Base-by-base conservation (phyloP, 805 yeast genomes). In the Lipomyces yamanashiensis region DNA sequence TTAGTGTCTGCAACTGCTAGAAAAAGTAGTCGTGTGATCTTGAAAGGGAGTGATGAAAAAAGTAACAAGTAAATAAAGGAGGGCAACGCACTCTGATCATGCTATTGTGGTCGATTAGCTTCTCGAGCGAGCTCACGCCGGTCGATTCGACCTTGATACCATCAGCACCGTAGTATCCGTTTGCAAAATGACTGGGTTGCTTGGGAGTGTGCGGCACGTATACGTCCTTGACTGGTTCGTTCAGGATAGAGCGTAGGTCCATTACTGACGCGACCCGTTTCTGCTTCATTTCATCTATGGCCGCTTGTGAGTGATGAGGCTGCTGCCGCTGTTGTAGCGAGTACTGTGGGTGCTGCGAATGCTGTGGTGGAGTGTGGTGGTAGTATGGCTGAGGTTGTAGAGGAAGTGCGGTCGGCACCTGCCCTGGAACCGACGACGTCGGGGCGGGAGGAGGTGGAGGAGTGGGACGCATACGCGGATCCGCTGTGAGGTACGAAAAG, bases 161-260 rank as follows among this genome's bases (percentile, higher is more conserved):
- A 13, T 17, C 33, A 19, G 44, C 36, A 17, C 45, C 55, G 34
- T n/a, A 48, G 47, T n/a, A 44, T 13, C 53, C 33, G n/a, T 21
- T 45, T 15, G 57, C 9, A 36, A 49, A 37, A 23, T 44, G 57
- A 28, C 41, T 50, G 15, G 50, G 12, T 1, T 55, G 58, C 37
- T 41, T 48, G 50, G 17, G 28, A 34, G 51, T 33, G 40, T 41
- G 21, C 15, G 55, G 49, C n/a, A 48, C 43, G 59, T 54, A 59
- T 7, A 57, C 50, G 49, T 61, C 64, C 41, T 57, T 61, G 47
- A 57, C 65, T 33, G 54, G 52, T 5, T 62, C 65, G 50, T 62
- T 62, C 39, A 62, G 61, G 21, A 62, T 52, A 8, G 65, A 15
- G 40, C 65, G 61, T n/a, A 62, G 45, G 54, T 62, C 64, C 64